phyloP scores from a whole-genome alignment of 2,329 filamentous ascomycete species.

The Cytospora schulzeri region DNA sequence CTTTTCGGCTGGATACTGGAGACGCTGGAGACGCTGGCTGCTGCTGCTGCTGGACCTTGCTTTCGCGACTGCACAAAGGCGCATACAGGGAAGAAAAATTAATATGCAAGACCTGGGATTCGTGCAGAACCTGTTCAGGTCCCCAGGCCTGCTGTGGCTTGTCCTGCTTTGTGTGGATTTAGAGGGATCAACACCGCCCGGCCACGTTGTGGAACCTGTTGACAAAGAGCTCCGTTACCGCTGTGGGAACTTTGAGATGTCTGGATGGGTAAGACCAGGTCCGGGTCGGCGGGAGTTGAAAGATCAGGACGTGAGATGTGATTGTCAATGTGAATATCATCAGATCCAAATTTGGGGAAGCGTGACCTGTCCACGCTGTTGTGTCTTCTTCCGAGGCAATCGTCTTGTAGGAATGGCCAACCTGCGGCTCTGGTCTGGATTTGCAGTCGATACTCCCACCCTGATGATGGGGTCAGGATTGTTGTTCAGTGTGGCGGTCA shows the following conservation, averaged over 20 bases:
- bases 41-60: neutral
- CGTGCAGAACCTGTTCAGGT: constrained; percentile 12
- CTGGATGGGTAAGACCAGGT: constrained; percentile 6
- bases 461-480: neutral
- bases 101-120: constrained; percentile 21
- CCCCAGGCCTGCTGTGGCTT: neutral
- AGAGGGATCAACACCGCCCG: constrained; percentile 17
- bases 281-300: constrained; percentile 17
- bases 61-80: constrained; percentile 20
- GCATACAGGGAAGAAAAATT: constrained; percentile 2
- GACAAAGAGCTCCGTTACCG: constrained; percentile 27
- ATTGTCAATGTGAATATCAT: neutral
- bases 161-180: constrained; percentile 16
- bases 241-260: constrained; percentile 14
- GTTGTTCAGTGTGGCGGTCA: constrained; percentile 10
- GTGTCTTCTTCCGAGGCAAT: neutral
- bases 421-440: neutral
- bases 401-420: neutral
- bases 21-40: no score
- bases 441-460: neutral
- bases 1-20: constrained; percentile 11
- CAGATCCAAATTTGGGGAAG: neutral
- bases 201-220: constrained; percentile 18
- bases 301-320: constrained; percentile 2
- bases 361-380: neutral